Conservation (phyloP, 176 grass and related monocot genomes). For the Tillandsia fasciculata region DNA sequence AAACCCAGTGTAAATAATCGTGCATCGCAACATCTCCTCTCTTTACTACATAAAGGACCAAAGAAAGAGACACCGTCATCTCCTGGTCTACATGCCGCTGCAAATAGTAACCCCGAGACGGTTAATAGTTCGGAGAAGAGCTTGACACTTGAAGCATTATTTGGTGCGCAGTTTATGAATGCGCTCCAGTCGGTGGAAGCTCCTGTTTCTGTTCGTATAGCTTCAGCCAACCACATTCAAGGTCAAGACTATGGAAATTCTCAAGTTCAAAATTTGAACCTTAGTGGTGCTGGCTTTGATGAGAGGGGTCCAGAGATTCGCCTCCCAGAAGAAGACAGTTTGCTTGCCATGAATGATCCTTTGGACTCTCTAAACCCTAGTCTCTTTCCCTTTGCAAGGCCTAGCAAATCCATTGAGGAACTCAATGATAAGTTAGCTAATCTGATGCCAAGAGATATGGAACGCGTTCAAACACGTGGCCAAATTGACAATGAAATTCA, state of each 20-base stretch:
- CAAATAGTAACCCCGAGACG: slow-evolving; percentile 27
- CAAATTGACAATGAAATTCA: slow-evolving; percentile 24
- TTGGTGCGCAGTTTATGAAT: slow-evolving; percentile 80
- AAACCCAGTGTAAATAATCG: slow-evolving; percentile 52
- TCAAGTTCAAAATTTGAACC: slow-evolving; percentile 17
- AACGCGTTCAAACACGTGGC: slow-evolving; percentile 32
- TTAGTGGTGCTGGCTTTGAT: slow-evolving; percentile 31
- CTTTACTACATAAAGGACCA: slow-evolving; percentile 64
- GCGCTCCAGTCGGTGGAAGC: slow-evolving; percentile 92
- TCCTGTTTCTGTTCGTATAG: slow-evolving; percentile 65
- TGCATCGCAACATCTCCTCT: slow-evolving; percentile 86
- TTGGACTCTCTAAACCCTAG: slow-evolving; percentile 32
- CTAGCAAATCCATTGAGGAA: slow-evolving; percentile 34
- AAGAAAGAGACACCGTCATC: slow-evolving; percentile 27
- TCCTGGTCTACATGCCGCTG: slow-evolving; percentile 24
- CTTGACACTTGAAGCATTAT: slow-evolving; percentile 73
- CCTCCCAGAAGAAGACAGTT: slow-evolving; percentile 81
- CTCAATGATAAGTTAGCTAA: slow-evolving; percentile 51
- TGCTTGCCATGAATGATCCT: slow-evolving; percentile 54
- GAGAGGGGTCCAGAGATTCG: slow-evolving; percentile 47
- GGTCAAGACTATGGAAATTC: slow-evolving; percentile 24
- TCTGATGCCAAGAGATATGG: slow-evolving; percentile 39
- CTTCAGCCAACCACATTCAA: slow-evolving; percentile 27
- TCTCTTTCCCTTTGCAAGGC: slow-evolving; percentile 31
- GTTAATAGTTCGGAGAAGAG: slow-evolving; percentile 41